Evolutionary conservation across 805 yeast genomes (phyloP), one percentile per base, ranked within the genome.

Genomic region (Candida chauliodis): DNA sequence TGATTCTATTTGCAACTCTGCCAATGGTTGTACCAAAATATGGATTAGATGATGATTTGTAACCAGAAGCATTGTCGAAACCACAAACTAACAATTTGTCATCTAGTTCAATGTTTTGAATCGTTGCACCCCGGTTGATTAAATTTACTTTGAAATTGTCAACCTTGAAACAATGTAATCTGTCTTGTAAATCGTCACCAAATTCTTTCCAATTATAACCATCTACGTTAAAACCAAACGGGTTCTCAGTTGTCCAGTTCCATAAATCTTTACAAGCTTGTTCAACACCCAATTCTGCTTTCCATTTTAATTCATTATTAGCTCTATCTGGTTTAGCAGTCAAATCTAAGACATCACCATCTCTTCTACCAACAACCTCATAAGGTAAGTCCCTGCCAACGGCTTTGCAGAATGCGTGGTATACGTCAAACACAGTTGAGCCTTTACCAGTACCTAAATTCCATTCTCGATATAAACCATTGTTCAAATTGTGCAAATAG

Each of bases 361-460:
- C 78, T 42, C 93, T 73, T 56, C 89, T 75, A 4, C 74, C 79
- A 25, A 68, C 75, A n/a, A 84, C 68, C 46, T 78, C 81, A 51
- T 70, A 78, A 5, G 89, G 84, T 37, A 85, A 68, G 23, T 74
- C 69, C 32, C 71, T 64, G 26, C 88, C 88, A 5, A 78, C 79
- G 8, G 84, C 84, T 36, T 69, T 68, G 50, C 77, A 70, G 57
- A 84, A 85, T 1, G 84, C 80, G 38, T 72, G 55, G 51, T 78
- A 72, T 30, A 85, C 80, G 48, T 85, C 89, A 41, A 83, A 66
- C 4, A 85, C 95, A 1, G 91, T 82, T 8, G 81, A 68, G n/a
- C 95, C 95, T 18, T 64, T 74, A 21, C 95, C 95, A 10, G 90
- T 78, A 30, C 95, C 95, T 41, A 85, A 71, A 55, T 85, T 85